Percentiles rank a stretch among this genome's conserved stretches.
Conservation (phyloP, 164 flowering plant species). For the Buxus sempervirens region DNA sequence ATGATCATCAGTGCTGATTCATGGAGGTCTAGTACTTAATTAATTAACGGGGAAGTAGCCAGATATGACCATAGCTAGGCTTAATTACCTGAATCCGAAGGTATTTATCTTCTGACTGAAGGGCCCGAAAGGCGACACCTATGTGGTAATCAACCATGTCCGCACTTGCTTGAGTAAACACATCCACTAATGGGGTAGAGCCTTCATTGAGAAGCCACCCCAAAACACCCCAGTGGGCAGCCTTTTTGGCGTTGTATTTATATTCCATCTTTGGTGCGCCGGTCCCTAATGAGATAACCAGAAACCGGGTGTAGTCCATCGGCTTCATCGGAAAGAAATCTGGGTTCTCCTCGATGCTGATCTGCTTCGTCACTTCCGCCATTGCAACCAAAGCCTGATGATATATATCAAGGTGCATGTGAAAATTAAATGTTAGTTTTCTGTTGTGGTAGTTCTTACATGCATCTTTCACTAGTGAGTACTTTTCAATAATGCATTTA, state of each 20-base stretch:
- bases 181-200: slow-evolving; percentile 31
- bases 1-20: too few species aligned
- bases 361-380: slow-evolving; percentile 41
- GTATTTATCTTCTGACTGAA: slow-evolving; percentile 25
- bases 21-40: too few species aligned
- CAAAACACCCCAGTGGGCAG: slow-evolving; percentile 51
- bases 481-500: neutral
- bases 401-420: too few species aligned
- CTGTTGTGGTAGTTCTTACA: too few species aligned
- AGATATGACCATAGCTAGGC: too few species aligned
- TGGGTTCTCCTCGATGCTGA: slow-evolving; percentile 25
- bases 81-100: slow-evolving; percentile 40
- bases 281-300: slow-evolving; percentile 59
- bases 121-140: slow-evolving; percentile 30
- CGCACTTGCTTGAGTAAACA: slow-evolving; percentile 33
- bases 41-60: too few species aligned
- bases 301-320: slow-evolving; percentile 35
- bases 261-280: slow-evolving; percentile 35
- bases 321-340: slow-evolving; percentile 38
- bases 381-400: slow-evolving; percentile 58
- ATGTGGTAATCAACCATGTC: slow-evolving; percentile 41
- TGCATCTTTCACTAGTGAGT: too few species aligned
- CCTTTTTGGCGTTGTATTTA: slow-evolving; percentile 36
- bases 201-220: slow-evolving; percentile 34
- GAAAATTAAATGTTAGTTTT: too few species aligned